These are phyloP conservation scores for Pestalotiopsis sp. DNA, from an alignment of 2,329 filamentous ascomycete genomes.

Conservation along the genomic window DNA sequence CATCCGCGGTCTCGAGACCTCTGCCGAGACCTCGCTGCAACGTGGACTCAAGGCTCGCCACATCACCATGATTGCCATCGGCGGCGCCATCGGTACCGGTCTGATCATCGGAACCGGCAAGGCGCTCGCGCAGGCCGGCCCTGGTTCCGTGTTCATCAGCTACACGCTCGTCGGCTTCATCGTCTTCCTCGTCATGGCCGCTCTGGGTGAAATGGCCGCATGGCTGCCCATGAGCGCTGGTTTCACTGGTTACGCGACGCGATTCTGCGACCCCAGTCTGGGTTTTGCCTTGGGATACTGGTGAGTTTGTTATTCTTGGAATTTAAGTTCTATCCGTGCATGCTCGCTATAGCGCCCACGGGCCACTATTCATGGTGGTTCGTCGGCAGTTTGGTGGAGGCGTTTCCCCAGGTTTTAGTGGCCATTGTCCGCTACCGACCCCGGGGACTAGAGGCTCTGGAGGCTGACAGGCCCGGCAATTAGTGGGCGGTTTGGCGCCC, in stretches of 20 bases:
- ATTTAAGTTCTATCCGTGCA: not conserved
- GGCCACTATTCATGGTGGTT: not conserved
- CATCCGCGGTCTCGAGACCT: conserved; percentile 51
- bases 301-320: conserved; percentile 39
- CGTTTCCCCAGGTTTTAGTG: not conserved
- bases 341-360: not conserved
- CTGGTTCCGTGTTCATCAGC: conserved; percentile 69
- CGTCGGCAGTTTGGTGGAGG: not conserved
- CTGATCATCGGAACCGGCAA: conserved; percentile 69
- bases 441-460: not conserved
- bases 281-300: conserved; percentile 77
- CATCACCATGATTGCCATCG: conserved; percentile 67
- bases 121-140: conserved; percentile 53
- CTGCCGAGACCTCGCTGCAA: conserved; percentile 46
- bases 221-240: conserved; percentile 78
- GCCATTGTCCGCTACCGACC: not conserved
- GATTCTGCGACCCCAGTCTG: conserved; percentile 78
- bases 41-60: conserved; percentile 55
- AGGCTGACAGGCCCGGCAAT: not conserved
- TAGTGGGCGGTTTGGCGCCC: not conserved
- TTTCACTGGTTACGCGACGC: conserved; percentile 78
- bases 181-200: conserved; percentile 80
- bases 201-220: conserved; percentile 80
- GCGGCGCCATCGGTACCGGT: conserved; percentile 73
- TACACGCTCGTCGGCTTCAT: conserved; percentile 70